These are phyloP conservation scores for Piloderma croceum DNA, from an alignment of 768 basidiomycete species.

Conservation along the genomic window DNA sequence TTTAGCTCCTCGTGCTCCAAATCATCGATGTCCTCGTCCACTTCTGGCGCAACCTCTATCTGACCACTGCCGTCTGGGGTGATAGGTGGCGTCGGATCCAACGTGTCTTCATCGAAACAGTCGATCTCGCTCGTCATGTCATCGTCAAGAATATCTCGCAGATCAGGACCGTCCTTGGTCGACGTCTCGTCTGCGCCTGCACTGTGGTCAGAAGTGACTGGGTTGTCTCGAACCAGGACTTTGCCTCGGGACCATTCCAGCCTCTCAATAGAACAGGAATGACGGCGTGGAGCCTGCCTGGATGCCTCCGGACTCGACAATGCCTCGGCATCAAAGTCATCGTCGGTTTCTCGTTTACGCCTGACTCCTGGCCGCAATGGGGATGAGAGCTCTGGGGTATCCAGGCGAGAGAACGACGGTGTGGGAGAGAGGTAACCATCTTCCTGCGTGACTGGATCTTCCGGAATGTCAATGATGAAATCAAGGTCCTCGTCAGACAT, in stretches of 20 bases:
- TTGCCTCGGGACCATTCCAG: too few species aligned
- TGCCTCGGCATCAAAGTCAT: slow-evolving; percentile 49
- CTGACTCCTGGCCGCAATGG: slow-evolving; percentile 35
- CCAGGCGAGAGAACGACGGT: slow-evolving; percentile 42
- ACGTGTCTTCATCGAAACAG: slow-evolving; percentile 28
- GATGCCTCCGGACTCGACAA: slow-evolving; percentile 42
- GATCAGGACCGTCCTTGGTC: slow-evolving; percentile 35
- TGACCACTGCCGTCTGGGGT: slow-evolving; percentile 22
- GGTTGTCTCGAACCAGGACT: slow-evolving; percentile 26
- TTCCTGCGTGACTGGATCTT: slow-evolving; percentile 58
- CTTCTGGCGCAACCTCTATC: slow-evolving; percentile 9
- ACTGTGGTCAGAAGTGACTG: slow-evolving; percentile 9
- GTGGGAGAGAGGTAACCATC: slow-evolving; percentile 80
- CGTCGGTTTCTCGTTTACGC: slow-evolving; percentile 14
- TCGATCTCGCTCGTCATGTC: slow-evolving; percentile 43
- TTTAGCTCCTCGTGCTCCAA: slow-evolving; percentile 14
- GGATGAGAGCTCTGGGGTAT: slow-evolving; percentile 62
- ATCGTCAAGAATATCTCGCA: slow-evolving; percentile 39
- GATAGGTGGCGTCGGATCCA: slow-evolving; percentile 29
- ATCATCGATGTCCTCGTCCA: slow-evolving; percentile 23
- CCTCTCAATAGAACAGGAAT: slow-evolving; percentile 3
- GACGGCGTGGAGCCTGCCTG: slow-evolving; percentile 10
- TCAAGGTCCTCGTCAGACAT: slow-evolving; percentile 23
- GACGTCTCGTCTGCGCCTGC: too few species aligned
- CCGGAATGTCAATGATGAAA: slow-evolving; percentile 33